phyloP scores from a whole-genome alignment of 2,329 filamentous ascomycete species.

The Nigrograna mackinnonii region DNA sequence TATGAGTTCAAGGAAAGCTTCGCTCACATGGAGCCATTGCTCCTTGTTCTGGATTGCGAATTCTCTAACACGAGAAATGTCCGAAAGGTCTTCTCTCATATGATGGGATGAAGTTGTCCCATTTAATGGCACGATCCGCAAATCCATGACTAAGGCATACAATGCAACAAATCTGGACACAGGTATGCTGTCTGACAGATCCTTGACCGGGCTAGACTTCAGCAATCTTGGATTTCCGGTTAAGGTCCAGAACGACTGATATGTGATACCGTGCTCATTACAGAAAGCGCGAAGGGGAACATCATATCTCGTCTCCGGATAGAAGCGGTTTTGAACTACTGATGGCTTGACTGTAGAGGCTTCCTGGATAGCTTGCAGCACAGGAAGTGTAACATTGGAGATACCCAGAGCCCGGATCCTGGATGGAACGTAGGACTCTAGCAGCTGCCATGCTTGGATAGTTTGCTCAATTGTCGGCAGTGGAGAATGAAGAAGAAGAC shows the following conservation, averaged over 20 bases:
- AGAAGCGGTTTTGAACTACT: constrained; percentile 79
- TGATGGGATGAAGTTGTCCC: constrained; percentile 57
- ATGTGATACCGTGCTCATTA: constrained; percentile 54
- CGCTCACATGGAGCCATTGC: too few species aligned
- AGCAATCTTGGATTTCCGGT: constrained; percentile 61
- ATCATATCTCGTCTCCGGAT: constrained; percentile 63
- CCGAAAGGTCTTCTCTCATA: constrained; percentile 65
- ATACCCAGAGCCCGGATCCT: constrained; percentile 71
- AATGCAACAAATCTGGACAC: constrained; percentile 55
- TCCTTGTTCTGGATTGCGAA: too few species aligned
- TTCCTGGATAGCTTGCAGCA: constrained; percentile 58
- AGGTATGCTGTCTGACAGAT: constrained; percentile 49
- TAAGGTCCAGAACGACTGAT: constrained; percentile 66
- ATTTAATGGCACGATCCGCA: constrained; percentile 58
- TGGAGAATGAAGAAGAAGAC: constrained; percentile 63
- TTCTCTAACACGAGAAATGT: background rate
- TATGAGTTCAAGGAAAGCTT: too few species aligned
- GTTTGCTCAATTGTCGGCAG: constrained; percentile 56
- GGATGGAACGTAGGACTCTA: constrained; percentile 69
- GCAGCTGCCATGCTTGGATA: constrained; percentile 65
- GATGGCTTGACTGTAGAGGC: constrained; percentile 55
- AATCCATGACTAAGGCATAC: constrained; percentile 59
- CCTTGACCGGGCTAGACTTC: constrained; percentile 50
- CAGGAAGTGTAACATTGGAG: constrained; percentile 68
- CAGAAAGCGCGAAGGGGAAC: constrained; percentile 62